These are phyloP conservation scores for Scheffersomyces illinoinensis DNA, from an alignment of 1,139 yeast genomes.

Conservation along the genomic window DNA sequence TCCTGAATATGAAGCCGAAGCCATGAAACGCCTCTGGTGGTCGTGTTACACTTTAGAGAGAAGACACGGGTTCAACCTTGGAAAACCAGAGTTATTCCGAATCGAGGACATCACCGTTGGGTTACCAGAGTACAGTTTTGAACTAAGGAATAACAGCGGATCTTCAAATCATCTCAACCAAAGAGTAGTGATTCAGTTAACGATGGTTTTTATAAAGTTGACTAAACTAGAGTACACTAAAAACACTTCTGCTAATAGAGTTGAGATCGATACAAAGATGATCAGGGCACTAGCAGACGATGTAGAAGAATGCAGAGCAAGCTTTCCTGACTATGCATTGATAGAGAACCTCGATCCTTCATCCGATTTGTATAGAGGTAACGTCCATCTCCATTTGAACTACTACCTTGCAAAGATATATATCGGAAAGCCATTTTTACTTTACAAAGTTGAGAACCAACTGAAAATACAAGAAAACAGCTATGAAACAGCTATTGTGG, in stretches of 20 bases:
- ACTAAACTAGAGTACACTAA: slow-evolving; percentile 7
- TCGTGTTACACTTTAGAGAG: slow-evolving; percentile 19
- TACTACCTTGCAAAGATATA: slow-evolving; percentile 18
- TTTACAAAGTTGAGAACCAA: slow-evolving; percentile 17
- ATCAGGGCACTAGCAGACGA: slow-evolving; percentile 13
- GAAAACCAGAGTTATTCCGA: slow-evolving; percentile 13
- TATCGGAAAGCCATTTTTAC: slow-evolving; percentile 19
- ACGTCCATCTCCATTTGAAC: slow-evolving; percentile 15
- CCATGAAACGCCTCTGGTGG: slow-evolving; percentile 17
- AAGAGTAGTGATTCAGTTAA: slow-evolving; percentile 12
- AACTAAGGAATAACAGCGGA: slow-evolving; percentile 12
- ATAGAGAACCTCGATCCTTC: slow-evolving; percentile 7
- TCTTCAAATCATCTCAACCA: slow-evolving; percentile 16
- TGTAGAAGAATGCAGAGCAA: slow-evolving; percentile 12
- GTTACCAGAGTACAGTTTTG: slow-evolving; percentile 11
- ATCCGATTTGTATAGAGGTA: slow-evolving; percentile 13
- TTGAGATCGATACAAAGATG: slow-evolving; percentile 12
- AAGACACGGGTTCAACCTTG: slow-evolving; percentile 16
- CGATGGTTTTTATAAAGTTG: slow-evolving; percentile 14
- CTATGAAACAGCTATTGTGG: slow-evolving; percentile 14
- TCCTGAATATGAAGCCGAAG: slow-evolving; percentile 3
- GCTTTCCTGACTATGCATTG: slow-evolving; percentile 8
- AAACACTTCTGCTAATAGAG: slow-evolving; percentile 7
- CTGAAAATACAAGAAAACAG: slow-evolving; percentile 6
- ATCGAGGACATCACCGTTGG: slow-evolving; percentile 13